Evolutionary conservation across 805 yeast species (phyloP).

Genomic region (Hanseniaspora clermontiae): DNA sequence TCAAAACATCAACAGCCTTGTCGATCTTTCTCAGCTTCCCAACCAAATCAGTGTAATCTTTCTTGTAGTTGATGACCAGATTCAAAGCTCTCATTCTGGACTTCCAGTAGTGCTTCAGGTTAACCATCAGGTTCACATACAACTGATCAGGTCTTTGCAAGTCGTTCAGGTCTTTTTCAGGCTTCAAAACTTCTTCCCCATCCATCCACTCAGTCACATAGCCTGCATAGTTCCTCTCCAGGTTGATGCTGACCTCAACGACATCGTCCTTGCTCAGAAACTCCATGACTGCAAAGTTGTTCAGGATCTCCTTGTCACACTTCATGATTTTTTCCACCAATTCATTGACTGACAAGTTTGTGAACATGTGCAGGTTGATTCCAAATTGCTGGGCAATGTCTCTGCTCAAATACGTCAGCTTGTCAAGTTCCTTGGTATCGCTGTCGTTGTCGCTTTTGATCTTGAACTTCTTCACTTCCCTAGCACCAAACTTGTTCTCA

Average conservation of each 20-base stretch:
- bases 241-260: conserved; percentile 56
- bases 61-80: conserved; percentile 56
- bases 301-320: conserved; percentile 62
- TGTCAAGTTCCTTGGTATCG: conserved; percentile 28
- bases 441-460: background rate
- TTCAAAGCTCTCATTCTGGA: conserved; percentile 76
- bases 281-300: conserved; percentile 64
- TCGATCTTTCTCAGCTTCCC: conserved; percentile 59
- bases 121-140: conserved; percentile 68
- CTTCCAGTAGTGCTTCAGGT: conserved; percentile 81
- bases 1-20: conserved; percentile 54
- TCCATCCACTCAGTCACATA: conserved; percentile 56
- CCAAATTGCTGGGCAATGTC: conserved; percentile 92
- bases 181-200: conserved; percentile 31
- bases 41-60: conserved; percentile 63
- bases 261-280: conserved; percentile 68
- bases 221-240: conserved; percentile 65
- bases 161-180: conserved; percentile 61
- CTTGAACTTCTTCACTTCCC: conserved; percentile 41
- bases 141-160: conserved; percentile 80
- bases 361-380: conserved; percentile 73
- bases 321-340: conserved; percentile 57
- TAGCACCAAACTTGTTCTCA: conserved; percentile 79
- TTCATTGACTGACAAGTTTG: conserved; percentile 47
- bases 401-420: conserved; percentile 59